These are phyloP conservation scores for Anthostomella pinea DNA, from an alignment of 2,329 filamentous ascomycete genomes.

Conservation along the genomic window DNA sequence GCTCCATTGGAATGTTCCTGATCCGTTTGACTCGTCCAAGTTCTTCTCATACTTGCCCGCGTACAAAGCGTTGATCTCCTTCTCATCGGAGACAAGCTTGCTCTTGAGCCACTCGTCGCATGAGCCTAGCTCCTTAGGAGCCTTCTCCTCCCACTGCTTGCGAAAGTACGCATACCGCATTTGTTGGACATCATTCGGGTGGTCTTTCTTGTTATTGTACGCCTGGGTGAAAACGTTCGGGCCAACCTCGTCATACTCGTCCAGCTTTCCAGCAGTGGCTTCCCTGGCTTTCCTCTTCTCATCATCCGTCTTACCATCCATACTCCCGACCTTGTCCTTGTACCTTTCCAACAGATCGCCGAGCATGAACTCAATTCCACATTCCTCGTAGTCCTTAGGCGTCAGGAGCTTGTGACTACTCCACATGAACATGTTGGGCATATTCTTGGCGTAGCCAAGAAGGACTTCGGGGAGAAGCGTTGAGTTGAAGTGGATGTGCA, in stretches of 20 bases:
- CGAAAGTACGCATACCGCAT: conserved; percentile 31
- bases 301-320: not conserved
- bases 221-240: conserved; percentile 22
- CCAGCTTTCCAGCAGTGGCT: conserved; percentile 4
- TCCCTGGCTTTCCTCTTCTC: conserved; percentile 1
- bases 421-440: conserved; percentile 67
- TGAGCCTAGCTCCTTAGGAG: conserved; percentile 31
- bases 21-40: conserved; percentile 3
- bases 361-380: conserved; percentile 61
- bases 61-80: conserved; percentile 47
- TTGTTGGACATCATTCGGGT: conserved; percentile 10
- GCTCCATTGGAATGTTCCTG: conserved; percentile 3
- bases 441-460: conserved; percentile 51
- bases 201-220: conserved; percentile 17
- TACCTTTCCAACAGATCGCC: conserved; percentile 28
- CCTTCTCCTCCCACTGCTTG: conserved; percentile 19
- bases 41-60: conserved; percentile 3
- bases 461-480: conserved; percentile 61
- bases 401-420: conserved; percentile 52
- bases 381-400: conserved; percentile 43
- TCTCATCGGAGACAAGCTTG: conserved; percentile 61
- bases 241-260: conserved; percentile 14
- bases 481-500: conserved; percentile 79
- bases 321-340: conserved; percentile 17
- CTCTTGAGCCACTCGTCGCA: conserved; percentile 51